Conservation (phyloP, 108 stramenopile genomes). For the Cyclostephanos invisitatus region DNA sequence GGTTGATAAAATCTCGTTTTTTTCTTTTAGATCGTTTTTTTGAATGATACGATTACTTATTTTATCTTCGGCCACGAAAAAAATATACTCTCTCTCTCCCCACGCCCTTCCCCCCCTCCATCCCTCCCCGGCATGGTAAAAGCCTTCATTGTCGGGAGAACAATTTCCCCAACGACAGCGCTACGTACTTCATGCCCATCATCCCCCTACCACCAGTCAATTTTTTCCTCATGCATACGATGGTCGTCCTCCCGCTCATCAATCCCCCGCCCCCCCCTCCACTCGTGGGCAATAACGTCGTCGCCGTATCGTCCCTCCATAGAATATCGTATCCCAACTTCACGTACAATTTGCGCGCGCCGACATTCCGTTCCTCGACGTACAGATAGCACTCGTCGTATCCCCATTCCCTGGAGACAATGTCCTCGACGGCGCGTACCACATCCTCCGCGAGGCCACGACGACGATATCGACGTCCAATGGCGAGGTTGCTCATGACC, state of each 20-base stretch:
- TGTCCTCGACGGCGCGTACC: slow-evolving; percentile 62
- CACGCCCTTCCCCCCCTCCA: no score
- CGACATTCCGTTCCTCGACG: slow-evolving; percentile 74
- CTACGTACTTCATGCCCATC: slow-evolving; percentile 7
- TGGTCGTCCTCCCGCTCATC: slow-evolving; percentile 49
- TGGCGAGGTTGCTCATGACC: slow-evolving; percentile 78
- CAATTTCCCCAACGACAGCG: no score
- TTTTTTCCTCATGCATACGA: slow-evolving; percentile 81
- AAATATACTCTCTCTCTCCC: no score
- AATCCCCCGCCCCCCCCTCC: slow-evolving; percentile 64
- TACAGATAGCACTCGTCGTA: slow-evolving; percentile 73
- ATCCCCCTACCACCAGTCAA: slow-evolving; percentile 25
- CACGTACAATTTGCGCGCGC: slow-evolving; percentile 71
- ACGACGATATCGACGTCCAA: slow-evolving; percentile 61
- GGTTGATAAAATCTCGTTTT: no score
- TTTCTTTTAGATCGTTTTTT: no score
- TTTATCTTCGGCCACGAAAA: no score
- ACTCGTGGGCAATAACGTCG: slow-evolving; percentile 64
- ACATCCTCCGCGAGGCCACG: slow-evolving; percentile 74
- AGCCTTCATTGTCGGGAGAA: no score
- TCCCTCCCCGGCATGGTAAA: no score
- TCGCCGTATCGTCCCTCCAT: slow-evolving; percentile 71
- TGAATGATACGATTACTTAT: no score
- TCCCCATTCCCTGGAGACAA: slow-evolving; percentile 70
- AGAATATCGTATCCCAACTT: slow-evolving; percentile 72